Base-by-base conservation (phyloP, 352 stramenopile genomes). In the Globisporangium sylvaticum region DNA sequence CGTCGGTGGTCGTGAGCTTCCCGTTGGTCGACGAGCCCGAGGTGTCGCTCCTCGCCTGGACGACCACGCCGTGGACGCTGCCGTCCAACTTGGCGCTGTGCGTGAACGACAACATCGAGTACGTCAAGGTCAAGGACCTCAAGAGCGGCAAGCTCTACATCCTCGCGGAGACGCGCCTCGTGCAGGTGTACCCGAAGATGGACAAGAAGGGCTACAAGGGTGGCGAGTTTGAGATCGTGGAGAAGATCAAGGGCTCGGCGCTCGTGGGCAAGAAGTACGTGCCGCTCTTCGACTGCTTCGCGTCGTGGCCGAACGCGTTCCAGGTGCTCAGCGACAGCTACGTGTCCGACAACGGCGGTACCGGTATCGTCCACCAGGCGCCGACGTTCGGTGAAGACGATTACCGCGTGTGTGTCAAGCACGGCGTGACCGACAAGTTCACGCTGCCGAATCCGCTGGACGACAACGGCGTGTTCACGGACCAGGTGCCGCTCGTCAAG, bases 371-470 rank as follows among this genome's bases (percentile, higher is more conserved):
- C 25, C 97, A 99, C 81, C 96, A 99, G 76, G 96, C 98, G 8
- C 97, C 98, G 3, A 98, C 97, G 6, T 99, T 99, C 74, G 98
- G 98, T 87, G 98, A 99, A 75, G 98, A 99, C 76, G 98, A 99
- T 98, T 99, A 99, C 88, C 95, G 98, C 54, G 98, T 99, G 34
- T 99, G 98, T 70, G 78, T 99, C 52, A 94, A 90, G 42, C 81
- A 99, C 67, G 92, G 89, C 27, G 87, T 99, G 58, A 92, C 98
- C 53, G 81, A 94, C 58, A 99, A 99, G 80, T 97, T 97, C 58
- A 83, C 81, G 25, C 71, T 99, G 53, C 97, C 97, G 24, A 98
- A 98, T 73, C 96, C 98, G 56, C 88, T 99, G 9, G 97, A 99
- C 77, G 89, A 92, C 58, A 98, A 99, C 74, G 98, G 97, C 29